Evolutionary conservation across 2,329 filamentous ascomycete genomes (phyloP).

Genomic region (Zasmidium angulare): DNA sequence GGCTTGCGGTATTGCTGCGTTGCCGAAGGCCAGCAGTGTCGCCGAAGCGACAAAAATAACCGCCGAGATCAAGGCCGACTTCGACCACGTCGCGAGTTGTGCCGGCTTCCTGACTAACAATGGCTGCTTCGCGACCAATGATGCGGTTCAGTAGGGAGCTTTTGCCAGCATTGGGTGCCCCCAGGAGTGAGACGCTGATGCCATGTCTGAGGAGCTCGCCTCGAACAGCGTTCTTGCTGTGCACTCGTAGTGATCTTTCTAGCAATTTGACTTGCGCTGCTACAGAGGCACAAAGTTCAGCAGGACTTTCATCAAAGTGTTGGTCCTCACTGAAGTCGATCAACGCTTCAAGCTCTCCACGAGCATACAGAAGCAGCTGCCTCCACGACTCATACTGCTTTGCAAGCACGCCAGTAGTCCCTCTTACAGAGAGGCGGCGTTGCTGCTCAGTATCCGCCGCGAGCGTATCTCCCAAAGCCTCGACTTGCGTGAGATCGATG

Average conservation of each 20-base stretch:
- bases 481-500: constrained; percentile 80
- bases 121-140: constrained; percentile 89
- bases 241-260: constrained; percentile 61
- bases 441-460: constrained; percentile 84
- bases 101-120: constrained; percentile 88
- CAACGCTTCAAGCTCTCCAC: constrained; percentile 88
- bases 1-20: constrained; percentile 3
- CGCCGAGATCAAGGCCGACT: constrained; percentile 81
- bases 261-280: constrained; percentile 63
- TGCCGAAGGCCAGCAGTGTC: constrained; percentile 85
- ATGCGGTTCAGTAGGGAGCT: constrained; percentile 89
- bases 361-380: constrained; percentile 70
- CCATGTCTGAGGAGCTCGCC: constrained; percentile 83
- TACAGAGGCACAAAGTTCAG: constrained; percentile 69
- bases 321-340: constrained; percentile 98
- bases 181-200: constrained; percentile 81
- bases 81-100: constrained; percentile 95
- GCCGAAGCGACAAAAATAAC: constrained; percentile 89
- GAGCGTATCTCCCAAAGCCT: constrained; percentile 62
- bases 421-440: constrained; percentile 78
- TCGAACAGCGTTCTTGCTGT: constrained; percentile 74
- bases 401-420: constrained; percentile 65
- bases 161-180: constrained; percentile 92
- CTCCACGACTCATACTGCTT: constrained; percentile 83
- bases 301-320: constrained; percentile 86